These are phyloP conservation scores for Diatrype stigma DNA, from an alignment of 2,329 filamentous ascomycete genomes.

Conservation along the genomic window DNA sequence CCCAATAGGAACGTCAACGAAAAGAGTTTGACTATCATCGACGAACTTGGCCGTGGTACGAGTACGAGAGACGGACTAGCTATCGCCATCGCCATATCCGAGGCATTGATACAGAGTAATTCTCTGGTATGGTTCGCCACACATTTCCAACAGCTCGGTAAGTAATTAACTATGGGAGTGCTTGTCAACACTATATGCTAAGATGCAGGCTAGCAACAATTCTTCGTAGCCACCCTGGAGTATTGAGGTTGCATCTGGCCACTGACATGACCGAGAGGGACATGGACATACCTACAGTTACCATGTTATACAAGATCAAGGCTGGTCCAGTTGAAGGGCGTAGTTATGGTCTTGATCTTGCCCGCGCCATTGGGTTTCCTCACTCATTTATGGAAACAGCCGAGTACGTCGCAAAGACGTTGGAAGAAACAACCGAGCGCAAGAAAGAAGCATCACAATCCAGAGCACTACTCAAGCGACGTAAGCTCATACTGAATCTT, in stretches of 20 bases:
- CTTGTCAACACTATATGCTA: conserved; percentile 1
- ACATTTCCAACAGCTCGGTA: conserved; percentile 76
- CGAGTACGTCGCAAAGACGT: conserved; percentile 56
- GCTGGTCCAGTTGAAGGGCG: conserved; percentile 66
- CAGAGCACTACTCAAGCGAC: conserved; percentile 55
- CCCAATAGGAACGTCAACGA: conserved; percentile 63
- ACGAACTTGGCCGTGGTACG: conserved; percentile 89
- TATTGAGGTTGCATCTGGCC: conserved; percentile 76
- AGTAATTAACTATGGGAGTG: conserved; percentile 7
- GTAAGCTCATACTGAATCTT: conserved; percentile 70
- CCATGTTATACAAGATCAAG: conserved; percentile 82
- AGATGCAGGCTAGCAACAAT: conserved; percentile 52
- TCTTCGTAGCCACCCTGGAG: conserved; percentile 69
- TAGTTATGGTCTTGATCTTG: conserved; percentile 82
- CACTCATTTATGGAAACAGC: conserved; percentile 63
- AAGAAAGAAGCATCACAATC: conserved; percentile 57
- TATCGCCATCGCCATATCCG: conserved; percentile 85
- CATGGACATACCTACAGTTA: conserved; percentile 58
- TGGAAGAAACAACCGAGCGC: conserved; percentile 55
- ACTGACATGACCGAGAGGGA: conserved; percentile 56
- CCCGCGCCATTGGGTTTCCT: conserved; percentile 71
- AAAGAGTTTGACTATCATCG: conserved; percentile 76
- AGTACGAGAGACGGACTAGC: conserved; percentile 83
- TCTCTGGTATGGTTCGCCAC: conserved; percentile 90
- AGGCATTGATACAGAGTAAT: conserved; percentile 75